Base-by-base conservation (phyloP, 1,139 yeast genomes). In the Pneumocystis wakefieldiae region DNA sequence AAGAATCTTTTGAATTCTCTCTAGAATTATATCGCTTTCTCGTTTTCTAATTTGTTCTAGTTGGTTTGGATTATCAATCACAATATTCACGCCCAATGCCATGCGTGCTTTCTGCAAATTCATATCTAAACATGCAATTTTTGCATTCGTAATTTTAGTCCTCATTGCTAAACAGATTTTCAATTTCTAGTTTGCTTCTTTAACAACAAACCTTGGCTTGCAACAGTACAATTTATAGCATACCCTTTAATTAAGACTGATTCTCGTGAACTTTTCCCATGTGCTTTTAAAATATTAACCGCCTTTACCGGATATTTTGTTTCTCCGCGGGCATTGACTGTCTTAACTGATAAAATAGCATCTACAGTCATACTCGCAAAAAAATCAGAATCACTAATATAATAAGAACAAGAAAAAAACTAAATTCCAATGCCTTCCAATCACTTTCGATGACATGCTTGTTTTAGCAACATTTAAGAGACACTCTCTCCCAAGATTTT, bases 11-110 rank as follows among this genome's bases (percentile, higher is more conserved):
- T 82, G 82, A 70, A 92, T 86, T 75, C 94, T 86, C 73, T 92
- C 98, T 68, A 89, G 78, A 57, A 91, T 84, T 67, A 94, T 89
- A 64, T 92, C 97, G 71, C 86, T 85, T 77, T 94, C 99, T 72
- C 97, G 84, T 75, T 90, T 86, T 73, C 98, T 83, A 70, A 94
- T 91, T 72, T 90, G 92, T 77, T 94, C 99, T 70, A 94, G 81
- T 76, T 90, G 96, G 70, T 92, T 96, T 59, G 99, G 98, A 74
- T 94, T 97, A 70, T 89, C 96, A 71, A 94, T 89, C 73, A 92
- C 91, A 74, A 94, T 88, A 75, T 91, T 95, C 64, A 94, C 97
- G 63, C 99, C 99, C 85, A 94, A 84, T 55, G 97, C 96, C 97
- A 94, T 90, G 74, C 91, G 84, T 8, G 97, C 92, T 75, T 91